A percentile compares a stretch with the other conserved stretches of the same genome.
Conservation (phyloP, 2,329 filamentous ascomycete genomes). For the Clarireedia sp. region DNA sequence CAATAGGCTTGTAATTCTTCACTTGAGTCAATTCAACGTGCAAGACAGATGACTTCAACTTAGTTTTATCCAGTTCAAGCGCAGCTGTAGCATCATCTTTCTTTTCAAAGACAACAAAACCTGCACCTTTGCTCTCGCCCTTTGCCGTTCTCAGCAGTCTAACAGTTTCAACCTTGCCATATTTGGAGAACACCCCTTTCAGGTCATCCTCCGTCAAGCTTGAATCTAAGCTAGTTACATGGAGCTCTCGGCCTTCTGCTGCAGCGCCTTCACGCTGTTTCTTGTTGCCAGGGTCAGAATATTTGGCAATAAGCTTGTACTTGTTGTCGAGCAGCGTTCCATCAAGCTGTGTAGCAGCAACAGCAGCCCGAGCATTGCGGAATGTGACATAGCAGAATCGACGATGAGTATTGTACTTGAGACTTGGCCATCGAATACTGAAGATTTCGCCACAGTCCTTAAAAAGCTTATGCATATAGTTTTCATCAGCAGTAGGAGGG, state of each 20-base stretch:
- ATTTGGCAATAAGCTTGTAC: constrained; percentile 65
- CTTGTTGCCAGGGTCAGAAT: constrained; percentile 74
- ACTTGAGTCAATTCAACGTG: constrained; percentile 54
- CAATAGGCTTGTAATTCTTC: constrained; percentile 47
- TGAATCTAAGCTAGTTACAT: constrained; percentile 62
- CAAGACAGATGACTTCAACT: constrained; percentile 60
- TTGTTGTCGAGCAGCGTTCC: constrained; percentile 60
- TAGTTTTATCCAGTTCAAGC: constrained; percentile 60
- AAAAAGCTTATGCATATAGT: constrained; percentile 61
- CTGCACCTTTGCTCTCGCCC: constrained; percentile 67
- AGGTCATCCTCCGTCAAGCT: constrained; percentile 60
- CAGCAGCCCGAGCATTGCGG: constrained; percentile 56
- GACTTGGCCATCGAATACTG: constrained; percentile 79
- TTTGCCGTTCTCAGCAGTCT: constrained; percentile 61
- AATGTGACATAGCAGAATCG: constrained; percentile 98
- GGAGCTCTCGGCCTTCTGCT: constrained; percentile 81
- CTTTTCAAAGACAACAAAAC: constrained; percentile 68
- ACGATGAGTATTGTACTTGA: constrained; percentile 80
- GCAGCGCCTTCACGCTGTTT: constrained; percentile 72
- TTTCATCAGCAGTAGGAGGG: constrained; percentile 65
- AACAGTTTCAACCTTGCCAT: constrained; percentile 65
- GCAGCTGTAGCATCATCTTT: constrained; percentile 63
- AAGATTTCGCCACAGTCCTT: constrained; percentile 72
- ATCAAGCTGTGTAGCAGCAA: constrained; percentile 65
- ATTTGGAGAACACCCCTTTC: constrained; percentile 61